Base-by-base conservation (phyloP, 768 basidiomycete genomes). In the Mycena amicta region DNA sequence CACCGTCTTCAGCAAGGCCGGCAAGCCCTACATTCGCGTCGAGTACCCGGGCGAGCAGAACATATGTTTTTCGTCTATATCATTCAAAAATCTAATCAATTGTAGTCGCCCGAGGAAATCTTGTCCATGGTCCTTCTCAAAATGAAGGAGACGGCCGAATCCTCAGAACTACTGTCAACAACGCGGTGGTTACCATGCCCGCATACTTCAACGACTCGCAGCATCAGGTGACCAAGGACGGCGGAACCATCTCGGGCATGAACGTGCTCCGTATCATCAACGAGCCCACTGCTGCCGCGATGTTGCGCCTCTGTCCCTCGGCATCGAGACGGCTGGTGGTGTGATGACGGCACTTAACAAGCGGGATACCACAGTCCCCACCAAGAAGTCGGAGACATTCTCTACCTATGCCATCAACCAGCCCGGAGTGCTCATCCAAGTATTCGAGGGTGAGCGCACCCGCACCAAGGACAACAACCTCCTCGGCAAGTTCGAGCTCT, bases 91-190 rank as follows among this genome's bases (percentile, higher is more conserved):
- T 68, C 53, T 63, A 30, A 71, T 74, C 53, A 53, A 65, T 55
- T 74, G 70, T 75, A 87, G 85, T 93, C 93, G 60, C 92, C 94
- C 74, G 92, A 96, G 75, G 96, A 75, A 95, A 98, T 67, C 83
- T 98, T 95, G 13, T 92, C 95, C 58, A 98, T 98, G 95, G 86
- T 98, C n/a, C n/a, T n/a, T n/a, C n/a, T n/a, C n/a, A n/a, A n/a
- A n/a, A n/a, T n/a, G n/a, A n/a, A n/a, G n/a, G n/a, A n/a, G n/a
- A n/a, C n/a, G n/a, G n/a, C n/a, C n/a, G n/a, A n/a, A n/a, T n/a
- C n/a, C n/a, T n/a, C n/a, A n/a, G n/a, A n/a, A n/a, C n/a, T n/a
- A n/a, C n/a, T n/a, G n/a, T n/a, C n/a, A n/a, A n/a, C n/a, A n/a
- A n/a, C n/a, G n/a, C n/a, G n/a, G n/a, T n/a, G n/a, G n/a, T n/a